Conservation (phyloP, 2,329 filamentous ascomycete species). For the Didymellaceae sp. region DNA sequence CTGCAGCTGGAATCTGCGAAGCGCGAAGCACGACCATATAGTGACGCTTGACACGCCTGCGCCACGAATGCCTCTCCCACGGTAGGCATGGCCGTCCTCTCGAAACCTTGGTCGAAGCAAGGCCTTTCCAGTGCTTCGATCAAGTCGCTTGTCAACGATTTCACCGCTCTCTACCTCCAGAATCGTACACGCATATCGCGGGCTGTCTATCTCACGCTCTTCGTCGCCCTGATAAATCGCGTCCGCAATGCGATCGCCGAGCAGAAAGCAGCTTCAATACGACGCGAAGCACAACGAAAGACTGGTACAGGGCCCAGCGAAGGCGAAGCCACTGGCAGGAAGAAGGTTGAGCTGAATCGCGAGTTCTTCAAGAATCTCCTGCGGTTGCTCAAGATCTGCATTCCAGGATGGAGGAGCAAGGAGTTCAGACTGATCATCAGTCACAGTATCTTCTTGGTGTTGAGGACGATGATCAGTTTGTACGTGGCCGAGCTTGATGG, state of each 20-base stretch:
- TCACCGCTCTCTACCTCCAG: conserved; percentile 47
- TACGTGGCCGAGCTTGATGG: conserved; percentile 98
- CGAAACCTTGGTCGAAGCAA: conserved; percentile 45
- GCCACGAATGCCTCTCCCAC: conserved; percentile 28
- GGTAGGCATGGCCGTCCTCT: conserved; percentile 50
- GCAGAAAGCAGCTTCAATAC: conserved; percentile 82
- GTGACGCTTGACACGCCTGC: conserved; percentile 9
- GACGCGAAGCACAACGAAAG: conserved; percentile 65
- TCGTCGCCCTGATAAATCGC: conserved; percentile 66
- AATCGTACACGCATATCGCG: conserved; percentile 52
- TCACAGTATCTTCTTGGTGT: conserved; percentile 90
- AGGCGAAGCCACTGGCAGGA: conserved; percentile 57
- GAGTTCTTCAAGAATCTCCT: conserved; percentile 83
- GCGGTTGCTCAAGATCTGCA: conserved; percentile 80
- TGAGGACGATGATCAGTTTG: conserved; percentile 89
- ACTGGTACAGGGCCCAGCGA: conserved; percentile 46
- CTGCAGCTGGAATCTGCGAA: neutral
- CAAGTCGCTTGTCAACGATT: conserved; percentile 47
- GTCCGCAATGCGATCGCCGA: conserved; percentile 90
- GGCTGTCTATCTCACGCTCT: conserved; percentile 51
- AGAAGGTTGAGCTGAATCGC: conserved; percentile 90
- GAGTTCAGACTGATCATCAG: conserved; percentile 85
- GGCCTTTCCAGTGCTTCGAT: conserved; percentile 41
- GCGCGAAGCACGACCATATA: neutral
- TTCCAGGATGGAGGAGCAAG: conserved; percentile 88